Percentiles rank a stretch among this genome's conserved stretches.
phyloP scores from a whole-genome alignment of 345 rosid species.

The Salix viminalis region DNA sequence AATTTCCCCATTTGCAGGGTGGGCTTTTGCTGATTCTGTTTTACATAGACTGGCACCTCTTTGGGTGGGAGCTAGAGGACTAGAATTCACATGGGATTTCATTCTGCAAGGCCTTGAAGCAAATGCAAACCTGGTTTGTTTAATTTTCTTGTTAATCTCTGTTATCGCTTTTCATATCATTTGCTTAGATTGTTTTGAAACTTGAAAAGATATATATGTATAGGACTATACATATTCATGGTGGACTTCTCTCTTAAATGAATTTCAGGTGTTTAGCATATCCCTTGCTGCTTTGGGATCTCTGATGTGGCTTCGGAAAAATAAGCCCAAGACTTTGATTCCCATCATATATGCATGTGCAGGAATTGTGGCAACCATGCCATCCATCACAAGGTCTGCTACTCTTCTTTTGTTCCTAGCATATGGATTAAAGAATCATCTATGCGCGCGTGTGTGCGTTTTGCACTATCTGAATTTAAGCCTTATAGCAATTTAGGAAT shows the following conservation, averaged over 20 bases:
- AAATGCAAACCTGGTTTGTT: constrained; percentile 79
- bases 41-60: constrained; percentile 92
- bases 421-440: neutral
- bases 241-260: constrained; percentile 7
- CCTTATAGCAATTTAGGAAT: neutral
- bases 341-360: constrained; percentile 87
- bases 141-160: neutral
- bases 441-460: neutral
- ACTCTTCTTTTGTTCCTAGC: neutral
- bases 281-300: constrained; percentile 96
- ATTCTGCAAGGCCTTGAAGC: constrained; percentile 95
- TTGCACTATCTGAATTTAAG: neutral
- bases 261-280: constrained; percentile 69
- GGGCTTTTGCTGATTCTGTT: constrained; percentile 98
- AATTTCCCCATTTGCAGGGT: constrained; percentile 46
- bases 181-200: neutral
- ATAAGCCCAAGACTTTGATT: constrained; percentile 83
- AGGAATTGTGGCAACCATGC: constrained; percentile 90
- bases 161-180: neutral
- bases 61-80: constrained; percentile 95
- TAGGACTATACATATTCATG: neutral
- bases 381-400: constrained; percentile 70
- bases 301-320: constrained; percentile 94
- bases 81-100: constrained; percentile 92
- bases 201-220: neutral